Base-by-base conservation (phyloP, 352 stramenopile genomes). In the Phytopythium litorale region DNA sequence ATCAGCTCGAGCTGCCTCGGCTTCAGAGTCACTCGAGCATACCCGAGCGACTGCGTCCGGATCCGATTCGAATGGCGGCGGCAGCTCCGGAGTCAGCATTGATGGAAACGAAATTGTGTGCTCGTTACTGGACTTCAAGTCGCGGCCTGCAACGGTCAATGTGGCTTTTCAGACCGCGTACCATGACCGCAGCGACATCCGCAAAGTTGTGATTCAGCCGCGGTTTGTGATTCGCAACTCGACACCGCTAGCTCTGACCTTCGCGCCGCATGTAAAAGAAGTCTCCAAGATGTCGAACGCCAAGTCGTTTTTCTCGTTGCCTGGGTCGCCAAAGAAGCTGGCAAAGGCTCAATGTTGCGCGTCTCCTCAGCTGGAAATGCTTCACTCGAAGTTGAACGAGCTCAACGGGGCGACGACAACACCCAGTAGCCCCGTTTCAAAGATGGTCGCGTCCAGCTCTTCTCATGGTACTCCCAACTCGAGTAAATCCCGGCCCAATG, bases 371-470 rank as follows among this genome's bases (percentile, higher is more conserved):
- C 68, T 92, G 7, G 84, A 93, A 53, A 74, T 77, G 56, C 88
- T 93, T 45, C 84, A 93, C 51, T 72, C 70, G 0, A 93, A 93
- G 40, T 45, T 93, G 0, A 92, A 92, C 54, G 64, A 75, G 1
- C 67, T 90, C 0, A 76, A 83, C 28, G 73, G 72, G 3, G 71
- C 75, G 0, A 83, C 70, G 1, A 84, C 71, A 37, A 86, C 71
- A 5, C 35, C 55, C 6, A 51, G 37, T 13, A 60, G 38, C 12
- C 55, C 55, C 3, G 11, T 42, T 16, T 60, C 55, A 3, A 60
- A 60, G 48, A 0, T 37, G 3, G 23, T 9, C 0, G 25, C 13
- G 11, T n/a, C 28, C 1, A 8, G 16, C 8, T 7, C 15, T 11
- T 38, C 28, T 7, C 13, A 37, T 18, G 48, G 48, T 15, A 54